Evolutionary conservation across 1,284 basidiomycete species (phyloP).

Genomic region (Mycosarcoma mackinlayi): DNA sequence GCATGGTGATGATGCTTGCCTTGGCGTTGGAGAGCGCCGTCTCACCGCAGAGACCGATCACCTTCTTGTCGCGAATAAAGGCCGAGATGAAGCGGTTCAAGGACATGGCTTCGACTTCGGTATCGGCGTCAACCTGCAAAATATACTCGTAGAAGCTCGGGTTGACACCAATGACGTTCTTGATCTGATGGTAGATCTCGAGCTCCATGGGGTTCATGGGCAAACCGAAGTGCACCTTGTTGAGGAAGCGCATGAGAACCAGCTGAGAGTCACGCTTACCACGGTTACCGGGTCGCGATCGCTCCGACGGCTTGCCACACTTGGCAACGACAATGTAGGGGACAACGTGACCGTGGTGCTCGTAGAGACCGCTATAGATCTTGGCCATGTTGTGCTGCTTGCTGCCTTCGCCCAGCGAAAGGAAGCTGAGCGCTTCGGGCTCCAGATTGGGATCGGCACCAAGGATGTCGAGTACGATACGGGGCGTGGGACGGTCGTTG

Average conservation of each 20-base stretch:
- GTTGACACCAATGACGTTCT: conserved; percentile 99
- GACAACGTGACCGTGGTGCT: conserved; percentile 92
- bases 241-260: conserved; percentile 95
- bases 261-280: conserved; percentile 84
- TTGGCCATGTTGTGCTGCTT: conserved; percentile 99
- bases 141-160: conserved; percentile 98
- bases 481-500: conserved; percentile 73
- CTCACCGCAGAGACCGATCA: conserved; percentile 92
- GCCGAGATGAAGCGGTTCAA: conserved; percentile 90
- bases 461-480: conserved; percentile 95
- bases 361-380: conserved; percentile 95
- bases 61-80: conserved; percentile 86
- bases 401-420: conserved; percentile 90
- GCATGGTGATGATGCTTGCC: conserved; percentile 96
- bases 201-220: conserved; percentile 97
- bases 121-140: conserved; percentile 97
- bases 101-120: conserved; percentile 81
- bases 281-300: conserved; percentile 86
- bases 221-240: conserved; percentile 95
- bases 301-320: conserved; percentile 93
- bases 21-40: conserved; percentile 89
- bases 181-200: conserved; percentile 98
- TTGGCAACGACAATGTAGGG: conserved; percentile 97
- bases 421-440: conserved; percentile 92
- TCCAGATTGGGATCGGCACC: conserved; percentile 92